Percentiles rank a stretch among this genome's conserved stretches.
Conservation (phyloP, 2,329 filamentous ascomycete species). For the Aspergillus sp. region DNA sequence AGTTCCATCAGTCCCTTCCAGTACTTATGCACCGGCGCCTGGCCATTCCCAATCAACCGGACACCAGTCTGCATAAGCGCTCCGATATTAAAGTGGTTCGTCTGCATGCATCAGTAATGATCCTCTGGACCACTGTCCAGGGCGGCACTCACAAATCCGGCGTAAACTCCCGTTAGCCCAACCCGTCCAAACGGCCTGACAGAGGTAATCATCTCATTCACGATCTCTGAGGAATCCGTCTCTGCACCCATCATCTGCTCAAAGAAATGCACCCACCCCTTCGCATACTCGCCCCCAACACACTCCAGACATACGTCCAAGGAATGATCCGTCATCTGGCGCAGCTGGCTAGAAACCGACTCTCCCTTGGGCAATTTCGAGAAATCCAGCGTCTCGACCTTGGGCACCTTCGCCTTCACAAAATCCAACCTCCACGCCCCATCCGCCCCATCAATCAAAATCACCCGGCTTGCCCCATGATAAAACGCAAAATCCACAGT, state of each 20-base stretch:
- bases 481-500: constrained; percentile 65
- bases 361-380: constrained; percentile 60
- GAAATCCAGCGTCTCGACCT: constrained; percentile 71
- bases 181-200: constrained; percentile 7
- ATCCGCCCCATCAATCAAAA: constrained; percentile 72
- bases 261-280: constrained; percentile 6
- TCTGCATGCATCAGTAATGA: constrained; percentile 43
- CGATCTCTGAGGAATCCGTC: constrained; percentile 5
- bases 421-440: constrained; percentile 66
- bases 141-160: constrained; percentile 53
- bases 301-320: constrained; percentile 58
- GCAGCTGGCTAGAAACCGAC: constrained; percentile 70
- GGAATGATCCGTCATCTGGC: constrained; percentile 71
- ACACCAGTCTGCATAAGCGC: constrained; percentile 85
- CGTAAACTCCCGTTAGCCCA: constrained; percentile 56
- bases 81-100: constrained; percentile 81
- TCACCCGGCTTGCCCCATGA: constrained; percentile 73
- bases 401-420: constrained; percentile 62
- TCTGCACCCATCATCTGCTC: constrained; percentile 7
- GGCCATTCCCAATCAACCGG: constrained; percentile 69
- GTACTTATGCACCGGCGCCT: constrained; percentile 77
- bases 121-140: background rate
- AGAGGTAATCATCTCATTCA: constrained; percentile 9
- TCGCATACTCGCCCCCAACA: constrained; percentile 3
- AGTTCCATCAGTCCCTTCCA: constrained; percentile 73